Evolutionary conservation across 345 rosid species (phyloP).

Genomic region (Populus ilicifolia): DNA sequence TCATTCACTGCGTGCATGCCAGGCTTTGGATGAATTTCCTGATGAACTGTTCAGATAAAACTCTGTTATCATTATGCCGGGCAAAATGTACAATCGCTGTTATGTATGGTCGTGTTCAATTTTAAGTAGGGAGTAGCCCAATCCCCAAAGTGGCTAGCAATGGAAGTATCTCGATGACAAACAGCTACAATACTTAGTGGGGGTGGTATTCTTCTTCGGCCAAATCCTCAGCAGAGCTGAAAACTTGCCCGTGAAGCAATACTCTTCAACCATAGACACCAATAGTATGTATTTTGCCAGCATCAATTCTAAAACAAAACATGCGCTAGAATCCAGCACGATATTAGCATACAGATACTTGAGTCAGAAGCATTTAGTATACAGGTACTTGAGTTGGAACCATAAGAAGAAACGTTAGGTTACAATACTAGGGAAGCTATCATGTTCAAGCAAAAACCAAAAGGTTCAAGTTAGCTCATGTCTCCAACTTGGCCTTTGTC

Average conservation of each 20-base stretch:
- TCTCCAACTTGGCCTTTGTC: slow-evolving; percentile 35
- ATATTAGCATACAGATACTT: neutral
- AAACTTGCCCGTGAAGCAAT: neutral
- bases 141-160: neutral
- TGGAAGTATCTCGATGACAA: neutral
- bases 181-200: neutral
- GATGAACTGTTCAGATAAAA: neutral
- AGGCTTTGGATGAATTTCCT: neutral
- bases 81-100: neutral
- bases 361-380: neutral
- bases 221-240: neutral
- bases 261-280: neutral
- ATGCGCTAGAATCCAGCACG: neutral
- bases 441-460: neutral
- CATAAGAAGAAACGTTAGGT: neutral
- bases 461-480: neutral
- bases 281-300: neutral
- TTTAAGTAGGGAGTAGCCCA: neutral
- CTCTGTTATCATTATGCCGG: neutral
- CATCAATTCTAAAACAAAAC: neutral
- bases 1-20: neutral
- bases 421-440: neutral
- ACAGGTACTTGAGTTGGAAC: neutral
- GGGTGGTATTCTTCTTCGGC: neutral
- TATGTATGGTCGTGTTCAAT: neutral